Base-by-base conservation (phyloP, 2,329 filamentous ascomycete genomes). In the Ophiostoma ulmi region DNA sequence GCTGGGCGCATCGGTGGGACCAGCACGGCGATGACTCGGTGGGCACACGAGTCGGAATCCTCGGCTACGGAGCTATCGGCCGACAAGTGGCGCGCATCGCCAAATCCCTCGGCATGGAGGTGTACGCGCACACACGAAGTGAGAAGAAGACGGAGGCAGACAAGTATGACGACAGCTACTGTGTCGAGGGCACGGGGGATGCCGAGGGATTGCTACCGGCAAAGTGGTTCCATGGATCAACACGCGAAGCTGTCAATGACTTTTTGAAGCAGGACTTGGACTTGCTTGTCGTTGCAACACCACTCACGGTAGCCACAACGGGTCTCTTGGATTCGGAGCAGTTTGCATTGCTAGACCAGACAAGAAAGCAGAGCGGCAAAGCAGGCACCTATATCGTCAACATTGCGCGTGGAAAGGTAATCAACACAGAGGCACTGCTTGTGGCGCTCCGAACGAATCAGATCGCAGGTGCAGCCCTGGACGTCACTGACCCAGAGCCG, bases 401-500 rank as follows among this genome's bases (percentile, higher is more conserved):
- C 75, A 91, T 94, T 73, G 87, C 88, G 0, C 85, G 91, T 1
- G 91, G 83, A 0, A 79, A 80, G 0, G 79, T 85, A 10, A 76
- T 86, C 31, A 75, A 82, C 67, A 83, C 82, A 1, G 79, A 84
- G 1, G 89, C 87, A 1, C 77, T 94, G 68, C 83, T 92, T n/a
- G 81, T 81, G 1, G 89, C 90, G 0, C 79, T 94, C 11, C 79
- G 84, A 61, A 73, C 73, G 1, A 81, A 77, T 5, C 66, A 77
- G 20, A 80, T 84, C 64, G 75, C 81, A 3, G 91, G 91, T 38
- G 92, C 91, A 0, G 91, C 91, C 1, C 79, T 94, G 58, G 91
- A 94, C 77, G 91, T 94, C 0, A 91, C 91, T 1, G 91, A 94
- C 72, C 91, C 91, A 0, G 92, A 94, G 78, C 92, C 92, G 0